phyloP scores from a whole-genome alignment of 208 protist genomes.

The Trypanosomatidae sp. region DNA sequence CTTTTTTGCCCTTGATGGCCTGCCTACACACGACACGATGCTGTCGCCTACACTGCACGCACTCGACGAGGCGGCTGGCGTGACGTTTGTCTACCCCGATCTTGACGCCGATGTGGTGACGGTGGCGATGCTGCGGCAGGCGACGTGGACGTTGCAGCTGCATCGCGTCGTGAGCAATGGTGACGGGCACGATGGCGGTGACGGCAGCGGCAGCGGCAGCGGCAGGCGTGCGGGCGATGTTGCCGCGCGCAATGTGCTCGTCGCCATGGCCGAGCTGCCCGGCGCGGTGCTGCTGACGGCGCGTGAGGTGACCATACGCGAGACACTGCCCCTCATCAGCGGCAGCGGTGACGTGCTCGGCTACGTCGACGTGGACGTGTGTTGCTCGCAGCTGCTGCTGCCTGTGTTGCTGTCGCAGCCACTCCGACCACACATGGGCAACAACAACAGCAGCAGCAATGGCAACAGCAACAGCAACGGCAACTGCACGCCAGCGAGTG shows the following conservation, averaged over 20 bases:
- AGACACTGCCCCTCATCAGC: constrained; percentile 27
- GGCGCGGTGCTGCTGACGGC: constrained; percentile 33
- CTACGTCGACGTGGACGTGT: constrained; percentile 29
- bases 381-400: constrained; percentile 39
- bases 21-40: constrained; percentile 68
- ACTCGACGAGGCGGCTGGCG: constrained; percentile 39
- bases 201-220: background rate
- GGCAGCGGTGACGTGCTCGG: constrained; percentile 28
- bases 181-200: background rate
- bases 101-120: constrained; percentile 44
- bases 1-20: constrained; percentile 65
- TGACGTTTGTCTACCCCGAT: constrained; percentile 54
- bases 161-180: constrained; percentile 16
- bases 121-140: constrained; percentile 25
- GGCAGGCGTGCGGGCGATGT: background rate
- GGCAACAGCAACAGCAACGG: background rate
- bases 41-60: constrained; percentile 45
- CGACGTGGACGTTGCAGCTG: constrained; percentile 61
- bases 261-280: constrained; percentile 68
- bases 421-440: background rate
- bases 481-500: background rate
- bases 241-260: constrained; percentile 13
- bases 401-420: constrained; percentile 37
- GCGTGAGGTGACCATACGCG: constrained; percentile 25
- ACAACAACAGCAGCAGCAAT: no score